phyloP scores from a whole-genome alignment of 208 protist genomes.

The Spongospora subterranea region DNA sequence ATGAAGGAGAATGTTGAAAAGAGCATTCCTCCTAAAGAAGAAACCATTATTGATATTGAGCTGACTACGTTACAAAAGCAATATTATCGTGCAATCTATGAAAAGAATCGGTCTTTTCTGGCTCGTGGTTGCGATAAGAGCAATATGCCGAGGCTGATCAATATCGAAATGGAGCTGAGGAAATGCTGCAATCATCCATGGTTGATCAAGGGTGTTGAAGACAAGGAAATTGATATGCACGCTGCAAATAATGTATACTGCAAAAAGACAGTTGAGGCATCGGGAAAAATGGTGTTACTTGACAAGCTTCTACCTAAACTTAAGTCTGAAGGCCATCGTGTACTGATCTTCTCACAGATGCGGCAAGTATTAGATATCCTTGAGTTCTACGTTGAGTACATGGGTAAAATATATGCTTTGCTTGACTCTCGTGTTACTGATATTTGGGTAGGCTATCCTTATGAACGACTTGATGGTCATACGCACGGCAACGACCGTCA shows the following conservation, averaged over 20 bases:
- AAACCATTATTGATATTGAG: slow-evolving; percentile 81
- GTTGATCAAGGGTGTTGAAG: slow-evolving; percentile 60
- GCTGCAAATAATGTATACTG: slow-evolving; percentile 74
- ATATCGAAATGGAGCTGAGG: slow-evolving; percentile 79
- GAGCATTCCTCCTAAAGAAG: slow-evolving; percentile 84
- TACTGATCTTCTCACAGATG: slow-evolving; percentile 94
- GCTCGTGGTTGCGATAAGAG: background rate
- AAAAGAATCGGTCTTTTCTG: slow-evolving; percentile 69
- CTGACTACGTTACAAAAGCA: slow-evolving; percentile 79
- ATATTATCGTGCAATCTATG: slow-evolving; percentile 81
- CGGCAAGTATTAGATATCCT: slow-evolving; percentile 70
- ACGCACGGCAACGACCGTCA: slow-evolving; percentile 64
- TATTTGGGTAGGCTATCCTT: slow-evolving; percentile 36
- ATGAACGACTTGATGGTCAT: slow-evolving; percentile 55
- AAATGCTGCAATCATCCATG: slow-evolving; percentile 91
- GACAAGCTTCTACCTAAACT: slow-evolving; percentile 80
- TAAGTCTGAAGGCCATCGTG: slow-evolving; percentile 82
- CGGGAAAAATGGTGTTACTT: slow-evolving; percentile 65
- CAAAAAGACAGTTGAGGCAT: slow-evolving; percentile 1
- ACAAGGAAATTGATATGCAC: slow-evolving; percentile 39
- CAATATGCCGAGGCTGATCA: background rate
- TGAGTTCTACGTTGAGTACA: slow-evolving; percentile 54
- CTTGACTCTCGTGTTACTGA: background rate
- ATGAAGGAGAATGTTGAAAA: slow-evolving; percentile 96
- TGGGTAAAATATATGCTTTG: slow-evolving; percentile 11